Base-by-base conservation (phyloP, 108 stramenopile genomes). In the Nitzschia putrida region DNA sequence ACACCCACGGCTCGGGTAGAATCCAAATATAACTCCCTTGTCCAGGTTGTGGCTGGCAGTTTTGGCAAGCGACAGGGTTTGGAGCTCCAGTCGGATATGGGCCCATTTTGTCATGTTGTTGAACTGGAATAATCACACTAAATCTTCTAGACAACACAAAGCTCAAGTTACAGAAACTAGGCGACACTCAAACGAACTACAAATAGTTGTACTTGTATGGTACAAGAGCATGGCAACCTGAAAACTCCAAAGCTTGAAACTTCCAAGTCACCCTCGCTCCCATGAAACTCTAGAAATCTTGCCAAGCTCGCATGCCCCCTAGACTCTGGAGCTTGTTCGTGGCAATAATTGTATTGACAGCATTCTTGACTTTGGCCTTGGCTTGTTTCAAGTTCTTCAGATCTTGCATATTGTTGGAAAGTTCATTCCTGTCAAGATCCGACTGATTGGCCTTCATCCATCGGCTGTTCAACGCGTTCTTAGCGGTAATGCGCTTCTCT, bases 41-140 rank as follows among this genome's bases (percentile, higher is more conserved):
- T 83, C 25, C 64, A 77, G 23, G 57, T 86, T 20, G 76, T 89
- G 11, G 69, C 61, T 10, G 88, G 85, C 25, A 83, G 67, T 42
- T 89, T 89, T 74, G 88, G 88, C 18, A 82, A 78, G 40, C 74
- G 84, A 51, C 88, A 89, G 51, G 85, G 84, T 29, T 58, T 89
- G 34, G 78, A 81, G 55, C 57, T 86, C 24, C 22, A 51, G 12
- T 84, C 82, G n/a, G 82, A 85, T 52, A 85, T 85, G 82, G 86
- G 86, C 16, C 86, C 86, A 3, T 88, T 88, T 69, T 82, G 83
- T 56, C 86, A 85, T 56, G 78, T 84, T 3, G 72, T 88, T 9
- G 74, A 76, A 51, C 21, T 74, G 14, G 44, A 63, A 1, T 63
- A 63, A 24, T 18, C 18, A 16, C 6, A 6, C 47, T 49, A 16